Evolutionary conservation across 495 filamentous ascomycete genomes (phyloP).

Genomic region (Penicillium paradoxum): DNA sequence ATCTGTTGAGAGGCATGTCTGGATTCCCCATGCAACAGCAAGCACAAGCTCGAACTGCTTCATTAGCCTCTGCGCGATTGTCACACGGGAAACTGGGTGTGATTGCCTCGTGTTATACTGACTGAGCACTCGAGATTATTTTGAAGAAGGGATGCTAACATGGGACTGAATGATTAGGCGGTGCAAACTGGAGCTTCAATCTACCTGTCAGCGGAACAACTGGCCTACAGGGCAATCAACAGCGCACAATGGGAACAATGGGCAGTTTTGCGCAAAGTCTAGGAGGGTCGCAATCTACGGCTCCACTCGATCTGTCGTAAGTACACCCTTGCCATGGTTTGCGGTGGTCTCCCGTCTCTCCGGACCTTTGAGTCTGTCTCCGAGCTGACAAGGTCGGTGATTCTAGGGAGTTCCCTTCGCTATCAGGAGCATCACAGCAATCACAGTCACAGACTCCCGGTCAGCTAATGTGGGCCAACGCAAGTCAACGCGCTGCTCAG

Average conservation of each 20-base stretch:
- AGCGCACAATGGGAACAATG: slow-evolving; percentile 56
- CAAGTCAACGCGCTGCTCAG: slow-evolving; percentile 50
- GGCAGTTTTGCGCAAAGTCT: slow-evolving; percentile 80
- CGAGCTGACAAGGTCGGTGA: slow-evolving; percentile 14
- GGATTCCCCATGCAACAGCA: slow-evolving; percentile 64
- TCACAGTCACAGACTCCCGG: slow-evolving; percentile 53
- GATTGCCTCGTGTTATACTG: slow-evolving; percentile 15
- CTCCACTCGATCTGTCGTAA: slow-evolving; percentile 77
- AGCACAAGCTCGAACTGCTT: slow-evolving; percentile 55
- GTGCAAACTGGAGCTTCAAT: slow-evolving; percentile 70
- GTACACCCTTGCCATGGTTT: slow-evolving; percentile 32
- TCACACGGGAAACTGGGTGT: slow-evolving; percentile 73
- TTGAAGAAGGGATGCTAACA: slow-evolving; percentile 24
- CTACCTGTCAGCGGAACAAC: slow-evolving; percentile 66
- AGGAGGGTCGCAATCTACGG: slow-evolving; percentile 67
- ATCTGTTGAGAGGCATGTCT: slow-evolving; percentile 65
- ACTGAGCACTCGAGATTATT: background rate
- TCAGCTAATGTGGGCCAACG: slow-evolving; percentile 65
- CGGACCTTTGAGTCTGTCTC: slow-evolving; percentile 2
- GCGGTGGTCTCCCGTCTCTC: slow-evolving; percentile 1
- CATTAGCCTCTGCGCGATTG: slow-evolving; percentile 60
- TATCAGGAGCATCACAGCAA: slow-evolving; percentile 68
- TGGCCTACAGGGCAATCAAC: slow-evolving; percentile 53
- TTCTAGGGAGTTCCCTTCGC: slow-evolving; percentile 74
- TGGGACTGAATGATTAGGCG: slow-evolving; percentile 46